Evolutionary conservation across 2,329 filamentous ascomycete genomes (phyloP).

Genomic region (Didymella arachidicola): DNA sequence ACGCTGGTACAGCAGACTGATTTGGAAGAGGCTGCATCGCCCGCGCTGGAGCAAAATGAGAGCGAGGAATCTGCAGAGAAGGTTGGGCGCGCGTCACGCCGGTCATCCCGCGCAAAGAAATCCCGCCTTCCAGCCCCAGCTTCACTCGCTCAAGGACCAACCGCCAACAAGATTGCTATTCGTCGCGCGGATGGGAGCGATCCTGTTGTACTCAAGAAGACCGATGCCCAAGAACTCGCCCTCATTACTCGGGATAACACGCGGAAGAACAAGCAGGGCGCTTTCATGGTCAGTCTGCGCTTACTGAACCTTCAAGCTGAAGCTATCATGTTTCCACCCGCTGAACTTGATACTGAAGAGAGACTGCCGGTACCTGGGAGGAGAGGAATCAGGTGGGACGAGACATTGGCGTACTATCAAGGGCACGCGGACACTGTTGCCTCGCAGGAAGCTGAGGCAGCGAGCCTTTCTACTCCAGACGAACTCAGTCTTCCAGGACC

Average conservation of each 20-base stretch:
- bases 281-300: slow-evolving; percentile 53
- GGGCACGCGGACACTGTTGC: slow-evolving; percentile 46
- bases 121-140: slow-evolving; percentile 46
- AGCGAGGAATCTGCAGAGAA: slow-evolving; percentile 29
- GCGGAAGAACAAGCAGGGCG: slow-evolving; percentile 59
- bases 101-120: slow-evolving; percentile 47
- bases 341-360: slow-evolving; percentile 18
- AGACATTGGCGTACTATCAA: slow-evolving; percentile 56
- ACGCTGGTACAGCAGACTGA: slow-evolving; percentile 37
- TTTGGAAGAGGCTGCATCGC: slow-evolving; percentile 27
- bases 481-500: slow-evolving; percentile 38
- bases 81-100: slow-evolving; percentile 34
- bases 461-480: slow-evolving; percentile 43
- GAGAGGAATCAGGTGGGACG: slow-evolving; percentile 56
- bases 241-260: slow-evolving; percentile 58
- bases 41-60: slow-evolving; percentile 23
- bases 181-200: slow-evolving; percentile 53
- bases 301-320: slow-evolving; percentile 54
- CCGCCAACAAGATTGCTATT: slow-evolving; percentile 55
- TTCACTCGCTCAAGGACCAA: slow-evolving; percentile 27
- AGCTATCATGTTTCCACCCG: slow-evolving; percentile 24
- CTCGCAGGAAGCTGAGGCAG: slow-evolving; percentile 39
- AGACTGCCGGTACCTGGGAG: slow-evolving; percentile 31
- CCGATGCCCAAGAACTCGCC: slow-evolving; percentile 59
- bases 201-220: slow-evolving; percentile 56